A percentile compares a stretch with the other conserved stretches of the same genome.
phyloP scores from a whole-genome alignment of 371 early-diverging fungal genomes.

The Blastocladiella emersonii region DNA sequence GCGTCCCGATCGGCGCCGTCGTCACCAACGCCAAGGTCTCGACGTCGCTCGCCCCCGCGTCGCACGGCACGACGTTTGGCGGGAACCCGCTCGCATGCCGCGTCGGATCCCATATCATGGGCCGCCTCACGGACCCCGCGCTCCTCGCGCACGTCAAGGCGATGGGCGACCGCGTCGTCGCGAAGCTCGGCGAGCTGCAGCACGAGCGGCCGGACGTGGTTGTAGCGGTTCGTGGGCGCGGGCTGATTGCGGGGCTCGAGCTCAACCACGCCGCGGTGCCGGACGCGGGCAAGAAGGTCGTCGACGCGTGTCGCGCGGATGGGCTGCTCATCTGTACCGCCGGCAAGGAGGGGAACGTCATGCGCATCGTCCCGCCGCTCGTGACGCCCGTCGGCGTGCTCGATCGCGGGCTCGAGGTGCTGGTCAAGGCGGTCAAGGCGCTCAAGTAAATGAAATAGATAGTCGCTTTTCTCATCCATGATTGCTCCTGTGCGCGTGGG shows the following conservation, averaged over 20 bases:
- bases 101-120: background rate
- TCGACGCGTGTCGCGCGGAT: slow-evolving; percentile 57
- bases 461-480: no score
- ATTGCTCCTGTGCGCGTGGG: no score
- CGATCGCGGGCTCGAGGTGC: slow-evolving; percentile 42
- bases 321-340: slow-evolving; percentile 48
- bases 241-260: slow-evolving; percentile 60
- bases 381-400: slow-evolving; percentile 50
- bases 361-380: slow-evolving; percentile 82
- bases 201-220: slow-evolving; percentile 36
- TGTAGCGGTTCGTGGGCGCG: slow-evolving; percentile 66
- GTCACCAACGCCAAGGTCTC: slow-evolving; percentile 51
- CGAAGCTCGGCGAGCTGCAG: slow-evolving; percentile 34
- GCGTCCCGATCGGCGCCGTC: slow-evolving; percentile 84
- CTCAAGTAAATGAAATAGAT: no score
- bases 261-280: slow-evolving; percentile 9
- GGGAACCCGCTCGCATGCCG: slow-evolving; percentile 78
- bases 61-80: slow-evolving; percentile 95
- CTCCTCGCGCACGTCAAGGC: slow-evolving; percentile 46
- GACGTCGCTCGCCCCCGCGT: slow-evolving; percentile 35
- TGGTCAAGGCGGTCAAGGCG: slow-evolving; percentile 42
- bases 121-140: background rate
- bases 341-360: slow-evolving; percentile 22
- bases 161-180: slow-evolving; percentile 39
- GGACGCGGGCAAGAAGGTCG: slow-evolving; percentile 16